Evolutionary conservation across 108 stramenopile species (phyloP).

Genomic region (Cyclotella sp.): DNA sequence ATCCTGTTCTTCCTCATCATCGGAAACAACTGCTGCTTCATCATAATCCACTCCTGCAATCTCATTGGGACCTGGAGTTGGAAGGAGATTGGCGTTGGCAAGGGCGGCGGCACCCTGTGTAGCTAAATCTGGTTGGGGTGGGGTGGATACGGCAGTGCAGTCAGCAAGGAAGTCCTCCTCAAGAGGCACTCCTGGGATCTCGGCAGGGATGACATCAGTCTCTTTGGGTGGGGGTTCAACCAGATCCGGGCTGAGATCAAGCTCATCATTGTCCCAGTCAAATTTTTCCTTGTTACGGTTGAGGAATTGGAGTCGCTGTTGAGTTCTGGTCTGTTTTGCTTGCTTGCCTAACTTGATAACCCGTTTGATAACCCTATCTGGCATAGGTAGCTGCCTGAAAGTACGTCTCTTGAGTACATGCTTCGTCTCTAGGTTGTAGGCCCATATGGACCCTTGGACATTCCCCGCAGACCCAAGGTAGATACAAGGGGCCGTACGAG

Average conservation of each 20-base stretch:
- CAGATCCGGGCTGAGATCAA: background rate
- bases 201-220: constrained; percentile 26
- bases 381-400: constrained; percentile 33
- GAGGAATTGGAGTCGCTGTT: background rate
- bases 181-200: background rate
- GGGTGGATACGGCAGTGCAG: background rate
- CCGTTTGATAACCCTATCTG: constrained; percentile 26
- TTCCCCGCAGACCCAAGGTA: constrained; percentile 24
- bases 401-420: constrained; percentile 15
- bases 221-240: background rate
- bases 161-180: background rate
- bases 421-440: constrained; percentile 24
- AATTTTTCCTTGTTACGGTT: no score
- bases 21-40: background rate
- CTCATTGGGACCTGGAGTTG: background rate
- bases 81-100: background rate
- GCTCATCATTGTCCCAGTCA: background rate
- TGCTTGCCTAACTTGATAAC: constrained; percentile 20
- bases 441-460: constrained; percentile 38
- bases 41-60: constrained; percentile 48
- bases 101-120: background rate
- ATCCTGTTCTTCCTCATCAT: constrained; percentile 1
- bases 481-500: constrained; percentile 20
- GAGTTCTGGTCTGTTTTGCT: background rate
- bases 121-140: background rate